Percentiles rank a stretch among this genome's conserved stretches.
These are phyloP conservation scores for Cystobasidium slooffiae DNA, from an alignment of 1,284 basidiomycete species.

Conservation along the genomic window DNA sequence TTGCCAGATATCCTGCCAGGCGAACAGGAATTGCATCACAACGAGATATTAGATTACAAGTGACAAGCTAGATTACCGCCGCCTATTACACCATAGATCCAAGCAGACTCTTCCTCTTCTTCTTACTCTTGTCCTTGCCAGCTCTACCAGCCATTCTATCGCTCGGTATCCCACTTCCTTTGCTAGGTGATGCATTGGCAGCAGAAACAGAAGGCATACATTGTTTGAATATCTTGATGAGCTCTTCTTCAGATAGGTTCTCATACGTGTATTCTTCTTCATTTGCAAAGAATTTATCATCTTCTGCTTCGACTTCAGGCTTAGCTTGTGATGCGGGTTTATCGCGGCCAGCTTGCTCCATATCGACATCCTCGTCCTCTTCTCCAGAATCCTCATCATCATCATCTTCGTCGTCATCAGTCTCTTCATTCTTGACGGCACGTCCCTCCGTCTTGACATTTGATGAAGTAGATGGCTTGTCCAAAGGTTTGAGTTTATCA, in stretches of 20 bases:
- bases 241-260: constrained; percentile 19
- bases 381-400: constrained; percentile 7
- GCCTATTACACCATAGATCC: constrained; percentile 14
- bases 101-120: constrained; percentile 29
- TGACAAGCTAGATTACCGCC: no score
- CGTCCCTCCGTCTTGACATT: neutral
- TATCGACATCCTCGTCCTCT: neutral
- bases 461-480: constrained; percentile 7
- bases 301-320: neutral
- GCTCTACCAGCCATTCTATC: constrained; percentile 12
- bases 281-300: neutral
- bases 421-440: neutral
- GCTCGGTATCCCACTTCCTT: constrained; percentile 10
- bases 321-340: neutral
- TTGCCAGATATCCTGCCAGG: no score
- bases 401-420: neutral
- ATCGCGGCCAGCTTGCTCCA: neutral
- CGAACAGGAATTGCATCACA: no score
- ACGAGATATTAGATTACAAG: no score
- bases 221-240: constrained; percentile 12
- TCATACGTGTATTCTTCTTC: constrained; percentile 7
- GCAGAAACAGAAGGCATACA: constrained; percentile 1
- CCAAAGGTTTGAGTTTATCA: neutral
- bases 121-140: constrained; percentile 8
- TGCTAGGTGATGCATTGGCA: neutral